These are phyloP conservation scores for Tephrocybe rancida DNA, from an alignment of 768 basidiomycete species.

Conservation along the genomic window DNA sequence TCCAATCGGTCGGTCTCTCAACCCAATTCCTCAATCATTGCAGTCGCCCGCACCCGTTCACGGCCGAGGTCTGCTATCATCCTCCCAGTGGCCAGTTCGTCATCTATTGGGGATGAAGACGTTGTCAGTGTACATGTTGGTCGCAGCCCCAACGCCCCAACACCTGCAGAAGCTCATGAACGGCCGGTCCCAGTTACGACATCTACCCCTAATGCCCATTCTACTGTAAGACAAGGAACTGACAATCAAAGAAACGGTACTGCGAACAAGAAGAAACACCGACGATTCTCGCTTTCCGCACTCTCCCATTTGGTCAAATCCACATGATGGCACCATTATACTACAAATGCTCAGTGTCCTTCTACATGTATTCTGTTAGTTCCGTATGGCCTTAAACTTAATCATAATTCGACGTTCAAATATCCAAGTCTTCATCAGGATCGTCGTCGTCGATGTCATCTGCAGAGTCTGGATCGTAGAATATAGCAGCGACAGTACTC, in stretches of 20 bases:
- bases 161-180: background rate
- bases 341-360: background rate
- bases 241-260: no score
- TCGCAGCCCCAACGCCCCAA: background rate
- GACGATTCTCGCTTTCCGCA: constrained; percentile 33
- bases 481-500: constrained; percentile 51
- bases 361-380: background rate
- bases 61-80: constrained; percentile 11
- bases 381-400: background rate
- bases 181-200: background rate
- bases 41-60: constrained; percentile 9
- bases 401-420: constrained; percentile 37
- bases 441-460: constrained; percentile 97
- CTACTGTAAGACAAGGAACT: no score
- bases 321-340: background rate
- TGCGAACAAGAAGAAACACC: constrained; percentile 20
- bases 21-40: constrained; percentile 13
- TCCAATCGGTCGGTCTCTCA: constrained; percentile 20
- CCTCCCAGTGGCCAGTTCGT: constrained; percentile 1
- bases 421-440: constrained; percentile 93
- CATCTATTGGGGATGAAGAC: constrained; percentile 3
- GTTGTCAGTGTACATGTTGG: background rate
- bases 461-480: constrained; percentile 91
- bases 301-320: constrained; percentile 25
- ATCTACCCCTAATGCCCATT: no score